Evolutionary conservation across 805 yeast species (phyloP).

Genomic region (Candida verbasci): DNA sequence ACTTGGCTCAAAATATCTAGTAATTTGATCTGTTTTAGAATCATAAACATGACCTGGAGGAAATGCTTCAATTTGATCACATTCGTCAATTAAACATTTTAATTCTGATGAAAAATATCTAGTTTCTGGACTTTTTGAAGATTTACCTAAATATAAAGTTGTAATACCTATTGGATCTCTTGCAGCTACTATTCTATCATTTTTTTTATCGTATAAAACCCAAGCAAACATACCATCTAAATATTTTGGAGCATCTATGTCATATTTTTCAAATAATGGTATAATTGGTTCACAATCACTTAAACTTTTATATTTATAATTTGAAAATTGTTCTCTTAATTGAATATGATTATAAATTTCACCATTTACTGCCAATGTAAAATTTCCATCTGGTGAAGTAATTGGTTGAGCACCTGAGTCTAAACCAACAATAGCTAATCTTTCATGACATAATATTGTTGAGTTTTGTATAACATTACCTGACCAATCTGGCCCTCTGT

Average conservation of each 20-base stretch:
- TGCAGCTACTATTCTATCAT: constrained; percentile 90
- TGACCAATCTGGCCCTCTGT: constrained; percentile 99
- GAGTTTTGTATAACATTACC: constrained; percentile 79
- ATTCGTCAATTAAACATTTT: constrained; percentile 89
- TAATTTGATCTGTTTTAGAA: constrained; percentile 77
- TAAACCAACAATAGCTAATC: constrained; percentile 95
- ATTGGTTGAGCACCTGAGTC: constrained; percentile 99
- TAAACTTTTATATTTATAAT: constrained; percentile 76
- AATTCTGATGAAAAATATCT: constrained; percentile 91
- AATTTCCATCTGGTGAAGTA: constrained; percentile 69
- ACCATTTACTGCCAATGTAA: constrained; percentile 86
- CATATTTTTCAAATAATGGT: constrained; percentile 86
- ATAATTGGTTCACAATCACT: constrained; percentile 98
- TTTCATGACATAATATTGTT: constrained; percentile 89
- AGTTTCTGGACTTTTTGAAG: constrained; percentile 63
- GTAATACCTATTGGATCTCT: constrained; percentile 98
- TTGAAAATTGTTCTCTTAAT: constrained; percentile 69
- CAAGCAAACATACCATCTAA: constrained; percentile 99
- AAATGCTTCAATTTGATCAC: constrained; percentile 90
- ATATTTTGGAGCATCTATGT: constrained; percentile 82
- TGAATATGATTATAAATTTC: constrained; percentile 97
- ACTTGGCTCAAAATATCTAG: constrained; percentile 85
- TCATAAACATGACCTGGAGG: constrained; percentile 99
- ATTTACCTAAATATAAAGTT: constrained; percentile 91
- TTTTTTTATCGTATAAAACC: constrained; percentile 78